Evolutionary conservation across 208 protist species (phyloP).

Genomic region (Wallacemonas sp.): DNA sequence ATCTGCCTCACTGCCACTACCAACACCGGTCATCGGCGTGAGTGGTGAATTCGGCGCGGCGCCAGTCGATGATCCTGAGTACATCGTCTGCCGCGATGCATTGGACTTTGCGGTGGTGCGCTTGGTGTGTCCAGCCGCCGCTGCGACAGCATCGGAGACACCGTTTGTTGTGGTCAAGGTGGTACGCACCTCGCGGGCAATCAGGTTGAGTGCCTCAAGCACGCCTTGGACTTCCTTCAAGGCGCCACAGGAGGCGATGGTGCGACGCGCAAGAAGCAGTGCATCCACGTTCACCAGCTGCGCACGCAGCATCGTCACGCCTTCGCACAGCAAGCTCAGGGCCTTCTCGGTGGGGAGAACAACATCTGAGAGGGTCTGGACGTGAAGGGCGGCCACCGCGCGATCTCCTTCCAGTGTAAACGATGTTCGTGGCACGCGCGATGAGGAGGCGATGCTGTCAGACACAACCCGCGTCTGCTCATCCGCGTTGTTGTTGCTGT

Average conservation of each 20-base stretch:
- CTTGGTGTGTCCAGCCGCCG: not conserved
- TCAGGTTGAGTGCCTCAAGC: not conserved
- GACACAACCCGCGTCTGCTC: not conserved
- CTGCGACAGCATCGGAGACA: not conserved
- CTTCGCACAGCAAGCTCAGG: not conserved
- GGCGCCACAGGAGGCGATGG: not conserved
- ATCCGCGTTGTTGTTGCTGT: not conserved
- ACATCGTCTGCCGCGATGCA: too few species aligned
- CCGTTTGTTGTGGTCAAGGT: not conserved
- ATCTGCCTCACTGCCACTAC: too few species aligned
- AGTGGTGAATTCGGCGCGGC: too few species aligned
- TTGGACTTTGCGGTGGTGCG: too few species aligned
- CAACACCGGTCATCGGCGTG: too few species aligned
- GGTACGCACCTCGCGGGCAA: not conserved
- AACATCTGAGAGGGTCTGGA: not conserved
- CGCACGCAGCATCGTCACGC: not conserved
- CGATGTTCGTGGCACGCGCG: not conserved
- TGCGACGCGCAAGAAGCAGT: not conserved
- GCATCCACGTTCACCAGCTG: slow-evolving; percentile 10
- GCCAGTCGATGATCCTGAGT: too few species aligned
- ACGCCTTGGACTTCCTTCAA: slow-evolving; percentile 1
- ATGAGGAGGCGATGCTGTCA: too few species aligned
- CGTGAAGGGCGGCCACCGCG: not conserved
- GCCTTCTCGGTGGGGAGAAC: not conserved
- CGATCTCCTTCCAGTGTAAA: not conserved